Conservation (phyloP, 495 filamentous ascomycete genomes). For the Glarea lozoyensis region DNA sequence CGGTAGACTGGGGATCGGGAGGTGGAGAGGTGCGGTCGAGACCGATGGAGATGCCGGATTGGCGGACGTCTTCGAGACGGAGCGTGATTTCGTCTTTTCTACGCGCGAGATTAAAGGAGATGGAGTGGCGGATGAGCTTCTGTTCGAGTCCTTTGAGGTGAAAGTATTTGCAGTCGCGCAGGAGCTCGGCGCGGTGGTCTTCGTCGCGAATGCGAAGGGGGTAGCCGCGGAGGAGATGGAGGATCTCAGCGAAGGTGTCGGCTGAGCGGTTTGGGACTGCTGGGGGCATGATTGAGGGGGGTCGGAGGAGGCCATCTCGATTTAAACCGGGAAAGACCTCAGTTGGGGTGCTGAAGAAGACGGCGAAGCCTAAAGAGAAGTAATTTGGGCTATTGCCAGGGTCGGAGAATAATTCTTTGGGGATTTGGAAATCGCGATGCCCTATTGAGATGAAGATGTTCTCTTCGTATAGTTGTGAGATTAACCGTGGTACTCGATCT, state of each 20-base stretch:
- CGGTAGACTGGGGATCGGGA: not conserved
- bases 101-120: conserved; percentile 64
- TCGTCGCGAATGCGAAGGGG: conserved; percentile 68
- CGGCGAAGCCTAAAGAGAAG: conserved; percentile 85
- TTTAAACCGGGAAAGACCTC: conserved; percentile 85
- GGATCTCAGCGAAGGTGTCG: conserved; percentile 69
- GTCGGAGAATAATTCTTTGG: conserved; percentile 74
- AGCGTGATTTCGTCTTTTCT: conserved; percentile 69
- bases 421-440: conserved; percentile 75
- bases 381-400: conserved; percentile 91
- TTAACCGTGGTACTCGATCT: conserved; percentile 67
- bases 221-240: conserved; percentile 87
- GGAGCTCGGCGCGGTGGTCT: conserved; percentile 66
- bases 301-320: conserved; percentile 72
- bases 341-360: conserved; percentile 73
- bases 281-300: conserved; percentile 78
- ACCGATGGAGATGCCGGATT: conserved; percentile 65
- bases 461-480: conserved; percentile 88
- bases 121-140: conserved; percentile 68
- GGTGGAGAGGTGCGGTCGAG: conserved; percentile 27
- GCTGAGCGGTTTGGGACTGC: conserved; percentile 71
- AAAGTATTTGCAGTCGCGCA: conserved; percentile 87
- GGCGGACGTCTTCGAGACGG: conserved; percentile 74
- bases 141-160: conserved; percentile 89
- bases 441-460: conserved; percentile 89